Base-by-base conservation (phyloP, 805 yeast genomes). In the Kurtzmaniella cleridarum region DNA sequence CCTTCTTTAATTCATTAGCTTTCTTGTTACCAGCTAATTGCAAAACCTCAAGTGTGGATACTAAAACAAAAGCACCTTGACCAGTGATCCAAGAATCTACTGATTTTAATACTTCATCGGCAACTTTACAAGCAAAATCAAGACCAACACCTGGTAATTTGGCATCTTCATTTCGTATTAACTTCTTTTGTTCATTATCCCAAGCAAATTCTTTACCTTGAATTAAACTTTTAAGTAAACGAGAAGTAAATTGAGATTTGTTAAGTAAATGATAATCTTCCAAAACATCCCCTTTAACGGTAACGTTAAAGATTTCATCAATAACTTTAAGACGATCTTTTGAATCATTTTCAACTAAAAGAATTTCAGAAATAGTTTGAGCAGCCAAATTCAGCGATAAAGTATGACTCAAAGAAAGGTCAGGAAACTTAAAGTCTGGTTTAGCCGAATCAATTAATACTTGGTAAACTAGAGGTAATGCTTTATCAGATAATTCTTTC, bases 201-300 rank as follows among this genome's bases (percentile, higher is more conserved):
- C 72, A 75, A 53, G 81, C 80, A 84, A 88, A 87, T 55, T 80
- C 86, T 51, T 90, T 90, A 44, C 90, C 91, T 61, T 85, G 95
- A 47, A 88, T 83, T 51, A 88, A 66, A 0, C 87, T 67, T 59
- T 86, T 82, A 46, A 88, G 62, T 37, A 84, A 67, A 67, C 96
- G 78, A 2, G 87, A 72, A 20, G 85, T 74, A 57, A 81, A 84
- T 37, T 93, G 84, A 23, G 64, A 64, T 54, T 76, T 78, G 49
- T 75, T 78, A 48, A 84, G 69, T 41, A 86, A 73, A 57, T 84
- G 95, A 38, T 64, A 73, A 47, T 79, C 86, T 34, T 75, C 82
- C 15, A 71, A 58, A 14, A 87, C 73, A 42, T 85, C 87, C 32
- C 88, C 88, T 46, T 75, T 73, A 50, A 81, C 56, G 11, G 63